These are phyloP conservation scores for Syzygium malaccense DNA, from an alignment of 441 rosid species.

Conservation along the genomic window DNA sequence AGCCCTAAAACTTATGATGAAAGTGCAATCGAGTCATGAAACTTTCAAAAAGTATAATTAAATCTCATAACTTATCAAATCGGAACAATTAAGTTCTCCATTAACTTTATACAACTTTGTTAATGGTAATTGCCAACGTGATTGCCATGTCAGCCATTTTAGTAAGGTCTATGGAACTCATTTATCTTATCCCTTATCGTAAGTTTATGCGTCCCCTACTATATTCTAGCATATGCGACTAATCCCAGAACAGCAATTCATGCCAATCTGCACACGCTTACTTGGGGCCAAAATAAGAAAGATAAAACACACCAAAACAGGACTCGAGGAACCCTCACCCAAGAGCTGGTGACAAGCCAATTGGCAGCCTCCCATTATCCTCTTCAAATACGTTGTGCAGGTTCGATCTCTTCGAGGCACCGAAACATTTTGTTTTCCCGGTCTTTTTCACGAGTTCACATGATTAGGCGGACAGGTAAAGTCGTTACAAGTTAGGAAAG, in stretches of 20 bases:
- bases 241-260: background rate
- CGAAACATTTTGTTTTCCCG: too few relatives aligned
- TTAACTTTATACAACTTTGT: too few relatives aligned
- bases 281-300: background rate
- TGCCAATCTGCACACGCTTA: background rate
- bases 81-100: too few relatives aligned
- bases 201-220: background rate
- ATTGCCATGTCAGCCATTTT: fast-evolving
- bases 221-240: background rate
- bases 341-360: background rate
- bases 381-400: too few relatives aligned
- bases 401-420: too few relatives aligned
- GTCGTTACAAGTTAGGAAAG: conserved; percentile 36
- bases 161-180: background rate
- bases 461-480: conserved; percentile 54
- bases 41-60: too few relatives aligned
- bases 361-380: conserved; percentile 7
- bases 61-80: too few relatives aligned
- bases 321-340: background rate
- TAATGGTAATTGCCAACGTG: background rate
- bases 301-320: background rate
- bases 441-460: background rate
- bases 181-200: background rate
- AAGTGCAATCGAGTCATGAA: too few relatives aligned
- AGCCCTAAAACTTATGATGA: background rate